Conservation (phyloP, 2,329 filamentous ascomycete genomes). For the Botrytis squamosa region DNA sequence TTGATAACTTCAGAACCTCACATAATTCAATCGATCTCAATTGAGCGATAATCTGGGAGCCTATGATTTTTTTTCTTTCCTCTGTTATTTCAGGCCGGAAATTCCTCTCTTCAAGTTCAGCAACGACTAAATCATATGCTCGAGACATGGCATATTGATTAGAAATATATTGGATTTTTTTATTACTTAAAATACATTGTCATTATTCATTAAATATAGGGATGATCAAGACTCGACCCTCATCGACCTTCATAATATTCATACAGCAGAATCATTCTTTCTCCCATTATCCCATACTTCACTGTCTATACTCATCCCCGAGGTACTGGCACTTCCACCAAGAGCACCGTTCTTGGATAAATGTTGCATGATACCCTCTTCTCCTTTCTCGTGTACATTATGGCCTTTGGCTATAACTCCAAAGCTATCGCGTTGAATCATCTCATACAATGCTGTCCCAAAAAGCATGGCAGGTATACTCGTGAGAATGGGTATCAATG, state of each 20-base stretch:
- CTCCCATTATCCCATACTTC: conserved; percentile 4
- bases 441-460: conserved; percentile 54
- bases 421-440: conserved; percentile 53
- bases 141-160: background rate
- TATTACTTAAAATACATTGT: background rate
- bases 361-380: conserved; percentile 49
- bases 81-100: background rate
- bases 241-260: background rate
- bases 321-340: conserved; percentile 22
- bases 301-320: conserved; percentile 6
- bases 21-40: background rate
- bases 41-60: background rate
- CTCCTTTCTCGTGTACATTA: conserved; percentile 50
- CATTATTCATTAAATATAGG: background rate
- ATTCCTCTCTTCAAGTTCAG: background rate
- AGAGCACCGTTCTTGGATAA: conserved; percentile 42
- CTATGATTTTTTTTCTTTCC: background rate
- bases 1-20: background rate
- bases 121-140: background rate
- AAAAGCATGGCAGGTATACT: conserved; percentile 58
- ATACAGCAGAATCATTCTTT: conserved; percentile 16
- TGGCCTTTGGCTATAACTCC: conserved; percentile 50
- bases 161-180: background rate
- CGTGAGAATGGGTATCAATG: conserved; percentile 54
- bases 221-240: background rate